Evolutionary conservation across 2,329 filamentous ascomycete genomes (phyloP), one percentile per base, ranked within the genome.

Genomic region (Colletotrichum sp.): DNA sequence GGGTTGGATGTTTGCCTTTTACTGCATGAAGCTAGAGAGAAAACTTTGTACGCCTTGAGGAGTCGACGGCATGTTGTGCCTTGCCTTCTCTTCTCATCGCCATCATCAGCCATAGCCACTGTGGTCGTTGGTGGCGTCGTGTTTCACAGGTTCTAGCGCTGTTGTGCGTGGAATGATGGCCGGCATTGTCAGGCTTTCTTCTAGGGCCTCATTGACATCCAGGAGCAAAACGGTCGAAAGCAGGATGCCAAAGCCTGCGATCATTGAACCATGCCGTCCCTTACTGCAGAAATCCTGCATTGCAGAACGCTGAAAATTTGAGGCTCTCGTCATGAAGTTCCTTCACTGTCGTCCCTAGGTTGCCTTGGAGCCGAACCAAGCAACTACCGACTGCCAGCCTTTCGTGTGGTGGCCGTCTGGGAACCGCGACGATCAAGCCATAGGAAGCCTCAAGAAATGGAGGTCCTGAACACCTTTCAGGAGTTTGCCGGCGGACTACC

Each of bases 11-110:
- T 36, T 29, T 49, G 61, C 25, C 71, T 65, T 61, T 22, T 49
- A 74, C 32, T 34, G 75, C 63, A 65, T 61, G 49, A 71, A 64
- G 71, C 70, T 67, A 67, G 55, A 27, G 36, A 69, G 25, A 12
- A 52, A 75, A 77, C 66, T 75, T 67, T 77, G 71, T 71, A 25
- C 55, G 71, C 34, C 61, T n/a, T 49, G 19, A n/a, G n/a, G 61
- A 29, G 52, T 32, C 30, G 69, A 27, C 27, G n/a, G 30, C 34
- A 22, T 27, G 59, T 44, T 66, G 59, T 73, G 39, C 15, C 39
- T 32, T 22, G 30, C 69, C 34, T 61, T 44, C 62, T 55, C 59
- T 44, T 55, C 66, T 71, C 61, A 67, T 71, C 34, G 66, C 19
- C 70, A 25, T 22, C 34, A 13, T 63, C n/a, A 62, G 27, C 55